These are phyloP conservation scores for Penicillium simplicissimum DNA, from an alignment of 495 filamentous ascomycete species.

Conservation along the genomic window DNA sequence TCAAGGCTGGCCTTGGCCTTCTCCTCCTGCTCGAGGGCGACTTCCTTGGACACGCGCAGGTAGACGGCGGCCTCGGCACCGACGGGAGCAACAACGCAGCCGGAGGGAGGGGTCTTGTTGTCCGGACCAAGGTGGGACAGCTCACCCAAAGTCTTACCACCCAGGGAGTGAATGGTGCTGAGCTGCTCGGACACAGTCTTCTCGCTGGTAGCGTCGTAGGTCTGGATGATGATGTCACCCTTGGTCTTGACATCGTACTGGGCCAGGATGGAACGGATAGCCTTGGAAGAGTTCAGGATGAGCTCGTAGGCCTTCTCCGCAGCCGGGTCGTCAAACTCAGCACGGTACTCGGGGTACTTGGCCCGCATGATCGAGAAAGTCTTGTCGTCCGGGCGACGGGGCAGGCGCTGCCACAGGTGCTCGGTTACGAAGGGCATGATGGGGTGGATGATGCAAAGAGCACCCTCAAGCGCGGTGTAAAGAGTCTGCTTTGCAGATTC, in stretches of 20 bases:
- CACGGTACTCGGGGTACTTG: constrained; percentile 58
- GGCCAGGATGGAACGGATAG: constrained; percentile 57
- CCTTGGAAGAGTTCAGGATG: constrained; percentile 58
- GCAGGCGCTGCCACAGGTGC: constrained; percentile 78
- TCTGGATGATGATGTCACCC: constrained; percentile 58
- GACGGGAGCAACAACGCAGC: constrained; percentile 70
- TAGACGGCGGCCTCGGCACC: constrained; percentile 66
- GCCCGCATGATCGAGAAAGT: constrained; percentile 70
- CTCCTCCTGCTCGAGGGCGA: constrained; percentile 64
- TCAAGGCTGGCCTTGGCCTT: constrained; percentile 60
- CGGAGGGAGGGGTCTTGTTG: constrained; percentile 57
- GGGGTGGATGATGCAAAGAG: constrained; percentile 67
- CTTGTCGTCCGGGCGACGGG: constrained; percentile 59
- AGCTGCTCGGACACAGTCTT: constrained; percentile 59
- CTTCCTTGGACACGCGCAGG: constrained; percentile 67
- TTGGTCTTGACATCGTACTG: constrained; percentile 62
- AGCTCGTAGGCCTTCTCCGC: constrained; percentile 67
- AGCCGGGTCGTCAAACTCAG: constrained; percentile 55
- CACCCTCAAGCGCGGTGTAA: constrained; percentile 70
- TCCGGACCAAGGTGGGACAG: constrained; percentile 50
- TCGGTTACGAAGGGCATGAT: constrained; percentile 82
- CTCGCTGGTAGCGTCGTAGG: constrained; percentile 54
- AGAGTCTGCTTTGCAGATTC: constrained; percentile 63
- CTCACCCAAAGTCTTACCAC: constrained; percentile 59
- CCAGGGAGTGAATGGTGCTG: constrained; percentile 62